Conservation (phyloP, 2,329 filamentous ascomycete genomes). For the Xylaria multiplex region DNA sequence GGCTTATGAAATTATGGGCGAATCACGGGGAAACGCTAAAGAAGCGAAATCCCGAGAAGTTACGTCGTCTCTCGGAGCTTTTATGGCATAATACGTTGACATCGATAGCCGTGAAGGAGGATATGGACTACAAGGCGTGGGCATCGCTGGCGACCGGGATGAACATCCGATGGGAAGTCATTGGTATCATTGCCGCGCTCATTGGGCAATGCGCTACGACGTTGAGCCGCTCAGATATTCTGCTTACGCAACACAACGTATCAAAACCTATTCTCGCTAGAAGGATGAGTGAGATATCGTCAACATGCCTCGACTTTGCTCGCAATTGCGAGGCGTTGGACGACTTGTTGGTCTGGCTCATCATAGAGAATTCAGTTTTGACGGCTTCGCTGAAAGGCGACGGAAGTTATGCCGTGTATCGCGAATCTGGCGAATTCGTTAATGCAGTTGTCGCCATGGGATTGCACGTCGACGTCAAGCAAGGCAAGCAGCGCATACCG, state of each 20-base stretch:
- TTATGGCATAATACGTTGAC: conserved; percentile 51
- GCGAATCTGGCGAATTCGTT: conserved; percentile 47
- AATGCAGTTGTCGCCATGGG: conserved; percentile 49
- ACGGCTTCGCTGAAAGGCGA: conserved; percentile 45
- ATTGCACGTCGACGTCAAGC: conserved; percentile 47
- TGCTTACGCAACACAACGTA: conserved; percentile 45
- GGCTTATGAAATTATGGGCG: conserved; percentile 47
- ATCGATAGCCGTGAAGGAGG: conserved; percentile 44
- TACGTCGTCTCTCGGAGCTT: conserved; percentile 48
- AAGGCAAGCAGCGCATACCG: conserved; percentile 43
- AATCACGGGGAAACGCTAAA: conserved; percentile 46
- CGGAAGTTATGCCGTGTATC: conserved; percentile 46
- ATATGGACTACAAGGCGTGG: conserved; percentile 46
- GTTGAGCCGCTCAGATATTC: conserved; percentile 43
- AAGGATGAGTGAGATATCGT: conserved; percentile 46
- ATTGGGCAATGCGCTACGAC: conserved; percentile 46
- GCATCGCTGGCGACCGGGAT: conserved; percentile 45
- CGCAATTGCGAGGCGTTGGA: conserved; percentile 49
- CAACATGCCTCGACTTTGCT: conserved; percentile 48
- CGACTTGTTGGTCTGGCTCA: conserved; percentile 50
- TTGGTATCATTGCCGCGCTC: conserved; percentile 48
- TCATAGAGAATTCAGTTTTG: conserved; percentile 43
- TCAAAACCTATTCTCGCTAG: conserved; percentile 44
- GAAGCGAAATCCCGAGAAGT: conserved; percentile 48
- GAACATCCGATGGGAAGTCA: conserved; percentile 51